phyloP scores from a whole-genome alignment of 1,284 basidiomycete genomes.

The Ceratobasidium sp. region DNA sequence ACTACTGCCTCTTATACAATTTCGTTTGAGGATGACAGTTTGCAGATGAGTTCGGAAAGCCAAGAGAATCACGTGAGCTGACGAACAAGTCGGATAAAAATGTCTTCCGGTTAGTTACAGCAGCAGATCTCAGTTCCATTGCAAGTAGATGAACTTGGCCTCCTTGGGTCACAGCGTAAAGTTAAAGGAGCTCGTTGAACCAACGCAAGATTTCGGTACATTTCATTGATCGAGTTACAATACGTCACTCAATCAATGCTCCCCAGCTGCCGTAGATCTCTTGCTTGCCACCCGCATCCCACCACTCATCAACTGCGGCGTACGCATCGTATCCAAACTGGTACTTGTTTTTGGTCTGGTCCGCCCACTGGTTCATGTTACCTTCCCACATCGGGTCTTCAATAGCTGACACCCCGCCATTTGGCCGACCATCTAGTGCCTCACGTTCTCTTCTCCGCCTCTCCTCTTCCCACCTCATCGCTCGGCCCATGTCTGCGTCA shows the following conservation, averaged over 20 bases:
- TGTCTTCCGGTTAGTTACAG: too few relatives aligned
- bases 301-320: constrained; percentile 44
- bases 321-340: constrained; percentile 46
- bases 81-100: too few relatives aligned
- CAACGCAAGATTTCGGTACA: not conserved
- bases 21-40: not conserved
- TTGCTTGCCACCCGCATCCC: constrained; percentile 41
- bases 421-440: constrained; percentile 1
- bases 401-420: not conserved
- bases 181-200: too few relatives aligned
- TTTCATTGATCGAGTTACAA: constrained; percentile 2
- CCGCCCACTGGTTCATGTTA: constrained; percentile 46
- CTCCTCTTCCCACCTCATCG: constrained; percentile 40
- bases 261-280: constrained; percentile 16
- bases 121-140: too few relatives aligned
- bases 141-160: too few relatives aligned
- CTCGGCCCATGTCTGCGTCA: constrained; percentile 43
- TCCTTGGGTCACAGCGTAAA: too few relatives aligned
- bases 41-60: not conserved
- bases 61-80: not conserved
- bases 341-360: constrained; percentile 43
- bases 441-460: constrained; percentile 16
- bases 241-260: not conserved
- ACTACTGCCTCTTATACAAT: constrained; percentile 16
- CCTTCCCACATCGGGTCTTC: constrained; percentile 24